Conservation (phyloP, 805 yeast genomes). For the Metschnikowia lochheadii region DNA sequence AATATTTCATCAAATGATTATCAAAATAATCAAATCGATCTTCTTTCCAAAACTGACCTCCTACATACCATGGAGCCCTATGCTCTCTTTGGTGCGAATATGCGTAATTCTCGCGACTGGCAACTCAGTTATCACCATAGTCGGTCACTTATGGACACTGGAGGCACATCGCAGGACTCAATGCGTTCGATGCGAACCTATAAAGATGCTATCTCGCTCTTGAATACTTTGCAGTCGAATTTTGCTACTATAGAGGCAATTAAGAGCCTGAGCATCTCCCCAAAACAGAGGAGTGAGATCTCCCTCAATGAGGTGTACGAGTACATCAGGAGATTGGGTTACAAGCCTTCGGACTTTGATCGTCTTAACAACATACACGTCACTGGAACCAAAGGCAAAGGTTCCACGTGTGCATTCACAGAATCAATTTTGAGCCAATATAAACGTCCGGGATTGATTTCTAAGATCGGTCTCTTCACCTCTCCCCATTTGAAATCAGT, state of each 20-base stretch:
- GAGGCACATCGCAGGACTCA: slow-evolving; percentile 9
- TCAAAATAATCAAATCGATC: neutral
- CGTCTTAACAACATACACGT: slow-evolving; percentile 79
- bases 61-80: neutral
- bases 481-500: slow-evolving; percentile 95
- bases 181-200: slow-evolving; percentile 23
- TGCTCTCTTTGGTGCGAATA: neutral
- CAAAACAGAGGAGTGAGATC: slow-evolving; percentile 51
- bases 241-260: slow-evolving; percentile 84
- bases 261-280: slow-evolving; percentile 54
- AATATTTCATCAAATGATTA: too few relatives aligned
- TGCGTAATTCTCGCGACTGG: neutral
- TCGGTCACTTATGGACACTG: slow-evolving; percentile 1
- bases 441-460: slow-evolving; percentile 30
- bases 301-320: slow-evolving; percentile 77
- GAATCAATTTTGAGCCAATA: slow-evolving; percentile 75
- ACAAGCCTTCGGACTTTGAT: slow-evolving; percentile 60
- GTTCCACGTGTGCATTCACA: slow-evolving; percentile 94
- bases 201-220: slow-evolving; percentile 75
- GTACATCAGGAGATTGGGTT: slow-evolving; percentile 38
- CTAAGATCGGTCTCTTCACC: slow-evolving; percentile 86
- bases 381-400: slow-evolving; percentile 98
- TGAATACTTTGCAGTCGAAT: slow-evolving; percentile 87
- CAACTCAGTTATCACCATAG: neutral
- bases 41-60: neutral